A percentile compares a stretch with the other conserved stretches of the same genome.
These are phyloP conservation scores for Alternaria gaisen DNA, from an alignment of 2,329 filamentous ascomycete species.

Conservation along the genomic window DNA sequence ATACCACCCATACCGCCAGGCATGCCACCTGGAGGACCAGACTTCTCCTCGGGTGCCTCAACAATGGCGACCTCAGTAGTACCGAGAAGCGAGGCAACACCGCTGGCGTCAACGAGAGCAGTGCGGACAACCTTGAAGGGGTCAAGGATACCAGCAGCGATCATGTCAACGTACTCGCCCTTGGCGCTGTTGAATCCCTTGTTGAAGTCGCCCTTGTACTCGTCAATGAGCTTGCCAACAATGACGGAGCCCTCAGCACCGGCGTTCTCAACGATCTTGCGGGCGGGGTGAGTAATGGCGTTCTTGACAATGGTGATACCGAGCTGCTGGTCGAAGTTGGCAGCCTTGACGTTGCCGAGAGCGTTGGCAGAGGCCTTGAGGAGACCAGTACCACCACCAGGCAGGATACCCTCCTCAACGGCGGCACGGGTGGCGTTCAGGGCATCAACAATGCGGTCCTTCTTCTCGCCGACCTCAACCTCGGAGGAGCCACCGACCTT, in stretches of 20 bases:
- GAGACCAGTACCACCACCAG: constrained; percentile 96
- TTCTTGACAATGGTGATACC: constrained; percentile 98
- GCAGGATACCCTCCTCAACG: constrained; percentile 98
- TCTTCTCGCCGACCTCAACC: constrained; percentile 99
- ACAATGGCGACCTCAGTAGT: constrained; percentile 99
- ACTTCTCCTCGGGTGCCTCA: constrained; percentile 94
- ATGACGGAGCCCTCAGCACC: constrained; percentile 95
- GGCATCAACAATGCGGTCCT: constrained; percentile 98
- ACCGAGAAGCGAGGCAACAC: constrained; percentile 94
- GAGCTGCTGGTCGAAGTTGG: constrained; percentile 99
- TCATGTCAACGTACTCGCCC: constrained; percentile 99
- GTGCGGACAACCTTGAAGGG: constrained; percentile 99
- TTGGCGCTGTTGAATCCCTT: constrained; percentile 96
- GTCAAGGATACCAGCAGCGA: constrained; percentile 93
- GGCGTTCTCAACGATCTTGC: constrained; percentile 97
- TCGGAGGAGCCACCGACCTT: constrained; percentile 98
- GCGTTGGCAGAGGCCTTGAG: constrained; percentile 96
- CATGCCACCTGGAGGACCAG: constrained; percentile 64
- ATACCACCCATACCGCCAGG: constrained; percentile 62
- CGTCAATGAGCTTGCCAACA: constrained; percentile 97
- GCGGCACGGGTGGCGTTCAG: constrained; percentile 97
- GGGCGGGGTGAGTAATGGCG: constrained; percentile 93
- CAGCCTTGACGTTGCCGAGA: constrained; percentile 80
- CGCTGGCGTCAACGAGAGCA: constrained; percentile 90
- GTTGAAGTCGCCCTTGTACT: constrained; percentile 93